Evolutionary conservation across 2,329 filamentous ascomycete genomes (phyloP), one percentile per base, ranked within the genome.

Genomic region (Penicillium sp.): DNA sequence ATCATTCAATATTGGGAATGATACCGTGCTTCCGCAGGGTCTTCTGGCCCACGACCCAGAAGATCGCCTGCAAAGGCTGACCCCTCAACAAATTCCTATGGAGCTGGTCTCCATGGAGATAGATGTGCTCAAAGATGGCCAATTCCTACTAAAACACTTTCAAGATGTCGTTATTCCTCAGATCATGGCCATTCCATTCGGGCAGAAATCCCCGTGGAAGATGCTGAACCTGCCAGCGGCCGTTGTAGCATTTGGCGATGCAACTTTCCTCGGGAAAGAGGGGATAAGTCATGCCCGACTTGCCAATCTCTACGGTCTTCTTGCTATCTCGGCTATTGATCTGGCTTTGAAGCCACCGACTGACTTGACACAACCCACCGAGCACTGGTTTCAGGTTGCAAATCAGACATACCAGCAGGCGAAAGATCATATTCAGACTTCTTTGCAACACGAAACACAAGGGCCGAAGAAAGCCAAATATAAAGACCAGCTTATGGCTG

Each of bases 401-500:
- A 60, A 60, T 4, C 56, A 63, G 20, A 56, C 64, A 17, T 64
- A 68, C 23, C 53, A 61, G 12, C 49, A 67, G 32, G 69, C 69
- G 1, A 69, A 63, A 48, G 62, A 65, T 27, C 61, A 68, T 45
- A 65, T 71, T 48, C 64, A 69, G 36, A 52, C 52, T 12, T 71
- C 68, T 4, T 29, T 73, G 10, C 60, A 65, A 21, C 37, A 59
- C 4, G 70, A 73, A 44, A 64, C 62, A 0, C 51, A 59, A 7
- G 63, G 64, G 1, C 56, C 64, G 8, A 62, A 61, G 24, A 67
- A 67, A 43, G 68, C 69, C 4, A 74, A 73, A 52, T 74, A 73
- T 23, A 74, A 74, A 47, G 69, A 74, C 18, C 70, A 72, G 45
- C 51, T 73, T 18, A 72, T 71, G 67, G 68, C 70, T 7, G 61